Base-by-base conservation (phyloP, 2,329 filamentous ascomycete genomes). In the Rosellinia necatrix region DNA sequence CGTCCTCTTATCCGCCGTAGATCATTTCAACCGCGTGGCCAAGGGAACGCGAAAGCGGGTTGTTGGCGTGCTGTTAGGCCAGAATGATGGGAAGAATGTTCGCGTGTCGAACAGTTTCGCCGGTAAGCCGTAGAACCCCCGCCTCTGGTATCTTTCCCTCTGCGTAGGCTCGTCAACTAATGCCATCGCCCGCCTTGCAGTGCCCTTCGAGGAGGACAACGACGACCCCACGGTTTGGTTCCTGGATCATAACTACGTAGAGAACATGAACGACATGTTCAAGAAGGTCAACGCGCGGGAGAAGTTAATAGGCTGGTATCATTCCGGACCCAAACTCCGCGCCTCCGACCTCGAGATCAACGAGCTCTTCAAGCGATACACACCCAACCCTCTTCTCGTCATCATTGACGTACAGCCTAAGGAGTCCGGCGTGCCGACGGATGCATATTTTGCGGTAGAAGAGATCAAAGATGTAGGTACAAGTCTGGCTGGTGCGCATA, bases 231-330 rank as follows among this genome's bases (percentile, higher is more conserved):
- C 93, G 30, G 94, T 99, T 72, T 99, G 94, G 94, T 99, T 97
- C 74, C 79, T 99, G 64, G 94, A 99, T 75, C 94, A 99, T 83
- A 97, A 97, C 83, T 99, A 97, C 71, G 90, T 99, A 75, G 94
- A 99, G 77, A 91, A 89, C 67, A 99, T 99, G 94, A 96, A 94
- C 78, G 94, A 97, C 76, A 99, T 99, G 94, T 99, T 99, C 84
- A 99, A 99, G 82, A 97, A 97, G 80, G 92, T 99, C 82, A 99
- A 99, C 79, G 94, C 94, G 59, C 83, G 91, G 63, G 94, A 99
- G 80, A 97, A 97, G 86, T 84, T 99, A 74, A 96, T 99, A 82
- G 94, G 94, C 71, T 99, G 94, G 94, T 99, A 99, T 76, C 94
- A 99, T 78, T 96, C 94, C 17, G 94, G 94, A 37, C 94, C 94